phyloP scores from a whole-genome alignment of 805 yeast species.

The Lipomyces lipofer region DNA sequence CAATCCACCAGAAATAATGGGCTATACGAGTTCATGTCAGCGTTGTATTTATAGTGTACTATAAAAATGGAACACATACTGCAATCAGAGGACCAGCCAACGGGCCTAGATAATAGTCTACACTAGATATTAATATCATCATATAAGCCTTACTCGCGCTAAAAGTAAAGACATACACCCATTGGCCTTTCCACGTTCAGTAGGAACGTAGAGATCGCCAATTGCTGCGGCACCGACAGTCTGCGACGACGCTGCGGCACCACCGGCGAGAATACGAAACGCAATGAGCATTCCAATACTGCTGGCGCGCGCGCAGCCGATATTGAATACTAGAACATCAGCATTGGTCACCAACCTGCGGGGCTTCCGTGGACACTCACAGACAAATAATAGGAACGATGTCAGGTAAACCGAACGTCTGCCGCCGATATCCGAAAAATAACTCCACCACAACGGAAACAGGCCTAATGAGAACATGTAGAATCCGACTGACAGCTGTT shows the following conservation, averaged over 20 bases:
- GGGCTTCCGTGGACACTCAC: too few relatives aligned
- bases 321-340: constrained; percentile 49
- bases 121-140: neutral
- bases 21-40: constrained; percentile 37
- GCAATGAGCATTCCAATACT: constrained; percentile 62
- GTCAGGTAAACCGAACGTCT: constrained; percentile 70
- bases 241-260: constrained; percentile 81
- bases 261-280: constrained; percentile 73
- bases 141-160: too few relatives aligned
- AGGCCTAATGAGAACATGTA: constrained; percentile 73
- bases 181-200: constrained; percentile 74
- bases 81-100: constrained; percentile 77
- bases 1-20: constrained; percentile 77
- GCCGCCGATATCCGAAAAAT: constrained; percentile 72
- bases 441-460: constrained; percentile 88
- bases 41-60: neutral
- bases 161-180: constrained; percentile 46
- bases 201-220: constrained; percentile 65
- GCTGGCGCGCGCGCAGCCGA: constrained; percentile 71
- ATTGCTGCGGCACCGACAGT: constrained; percentile 89
- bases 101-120: constrained; percentile 70
- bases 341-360: too few relatives aligned
- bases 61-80: neutral
- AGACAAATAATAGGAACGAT: constrained; percentile 62
- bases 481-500: constrained; percentile 62